Evolutionary conservation across 345 rosid species (phyloP), one percentile per base, ranked within the genome.

Genomic region (Aquilaria yunnanensis): DNA sequence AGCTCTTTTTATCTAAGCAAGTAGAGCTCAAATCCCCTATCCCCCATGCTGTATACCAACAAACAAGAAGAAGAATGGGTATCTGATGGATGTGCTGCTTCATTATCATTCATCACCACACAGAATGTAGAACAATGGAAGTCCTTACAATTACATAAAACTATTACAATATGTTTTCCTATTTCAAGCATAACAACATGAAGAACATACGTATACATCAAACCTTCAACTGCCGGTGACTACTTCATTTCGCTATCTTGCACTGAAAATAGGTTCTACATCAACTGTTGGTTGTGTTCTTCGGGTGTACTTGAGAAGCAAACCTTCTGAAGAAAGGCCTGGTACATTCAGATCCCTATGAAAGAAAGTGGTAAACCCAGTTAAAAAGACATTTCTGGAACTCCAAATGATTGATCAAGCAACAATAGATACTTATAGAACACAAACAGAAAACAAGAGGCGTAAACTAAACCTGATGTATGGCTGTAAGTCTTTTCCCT

Each of bases 401-500:
- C 8, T 37, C 43, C 43, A 30, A 14, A 60, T 13, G 30, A 6
- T 47, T 2, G 2, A 65, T 59, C 33, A 55, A 45, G 43, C 49
- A 32, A 47, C 43, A 13, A 57, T 9, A 4, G 43, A 37, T 37
- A 3, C 43, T 37, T 37, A 37, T 5, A 37, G 5, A 37, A 47
- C n/a, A 43, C 51, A n/a, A 64, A 16, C 43, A 34, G 13, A n/a
- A 10, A 9, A 33, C 32, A 6, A 30, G 2, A 50, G 12, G 56
- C 30, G 16, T n/a, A 4, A 58, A 49, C 10, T 4, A 50, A 63
- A 90, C 97, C 97, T 86, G 66, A 90, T 69, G 79, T 83, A 94
- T 51, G 97, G 97, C 75, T 83, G 80, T 48, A 94, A 75, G 67
- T 94, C 99, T 77, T 83, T 90, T 92, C 87, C 75, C 54, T 85